Conservation (phyloP, 2,329 filamentous ascomycete genomes). For the Cladosporium sp. region DNA sequence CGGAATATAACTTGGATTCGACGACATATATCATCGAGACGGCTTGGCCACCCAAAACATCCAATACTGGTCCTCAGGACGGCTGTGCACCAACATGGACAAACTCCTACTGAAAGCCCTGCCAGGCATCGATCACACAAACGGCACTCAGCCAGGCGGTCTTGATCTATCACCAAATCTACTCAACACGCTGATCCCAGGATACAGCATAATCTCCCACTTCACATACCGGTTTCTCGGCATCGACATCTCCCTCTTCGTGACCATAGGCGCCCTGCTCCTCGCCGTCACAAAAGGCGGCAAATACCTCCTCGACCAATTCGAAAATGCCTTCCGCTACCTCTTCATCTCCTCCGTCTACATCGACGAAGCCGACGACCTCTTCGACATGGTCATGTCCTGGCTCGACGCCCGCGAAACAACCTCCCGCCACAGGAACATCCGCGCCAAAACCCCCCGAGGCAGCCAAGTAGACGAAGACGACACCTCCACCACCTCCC, state of each 20-base stretch:
- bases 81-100: conserved; percentile 17
- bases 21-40: neutral
- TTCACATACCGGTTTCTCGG: conserved; percentile 45
- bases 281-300: conserved; percentile 42
- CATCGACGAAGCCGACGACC: conserved; percentile 46
- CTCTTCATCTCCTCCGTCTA: conserved; percentile 47
- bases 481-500: conserved; percentile 27
- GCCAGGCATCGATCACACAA: conserved; percentile 3
- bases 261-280: conserved; percentile 45
- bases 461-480: conserved; percentile 37
- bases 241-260: conserved; percentile 51
- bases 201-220: conserved; percentile 50
- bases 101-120: conserved; percentile 17
- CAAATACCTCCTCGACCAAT: conserved; percentile 38
- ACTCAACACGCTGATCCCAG: conserved; percentile 53
- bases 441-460: conserved; percentile 44
- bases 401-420: conserved; percentile 47
- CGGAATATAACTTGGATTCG: neutral
- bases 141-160: conserved; percentile 5
- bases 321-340: conserved; percentile 34
- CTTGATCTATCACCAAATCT: conserved; percentile 47
- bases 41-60: neutral
- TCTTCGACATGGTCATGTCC: conserved; percentile 45
- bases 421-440: conserved; percentile 38
- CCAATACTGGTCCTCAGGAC: neutral